phyloP scores from a whole-genome alignment of 805 yeast genomes.

The Suhomyces canberraensis region DNA sequence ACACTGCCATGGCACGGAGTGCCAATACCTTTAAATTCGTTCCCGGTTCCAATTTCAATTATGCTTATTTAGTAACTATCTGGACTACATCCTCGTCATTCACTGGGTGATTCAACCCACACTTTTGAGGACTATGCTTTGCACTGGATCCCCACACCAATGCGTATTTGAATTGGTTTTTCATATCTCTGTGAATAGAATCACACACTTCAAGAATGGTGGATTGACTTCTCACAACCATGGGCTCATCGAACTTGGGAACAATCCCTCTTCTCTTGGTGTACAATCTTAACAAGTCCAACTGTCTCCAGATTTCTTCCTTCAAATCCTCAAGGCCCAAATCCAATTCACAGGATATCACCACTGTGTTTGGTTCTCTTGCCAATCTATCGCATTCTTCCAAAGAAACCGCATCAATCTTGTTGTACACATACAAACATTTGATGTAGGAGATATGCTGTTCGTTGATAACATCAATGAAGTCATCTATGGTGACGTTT shows the following conservation, averaged over 20 bases:
- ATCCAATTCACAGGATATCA: constrained; percentile 87
- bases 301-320: constrained; percentile 90
- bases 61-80: constrained; percentile 71
- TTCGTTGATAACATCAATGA: constrained; percentile 85
- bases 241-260: constrained; percentile 84
- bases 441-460: constrained; percentile 84
- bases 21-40: too few relatives aligned
- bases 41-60: too few relatives aligned
- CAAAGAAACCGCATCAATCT: constrained; percentile 89
- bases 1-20: too few relatives aligned
- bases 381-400: constrained; percentile 94
- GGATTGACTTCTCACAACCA: constrained; percentile 80
- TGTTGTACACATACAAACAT: constrained; percentile 91
- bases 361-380: constrained; percentile 87
- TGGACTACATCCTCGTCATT: constrained; percentile 95
- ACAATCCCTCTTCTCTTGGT: constrained; percentile 82
- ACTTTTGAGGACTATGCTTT: constrained; percentile 94
- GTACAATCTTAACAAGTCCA: constrained; percentile 74
- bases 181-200: constrained; percentile 87
- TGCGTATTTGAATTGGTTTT: constrained; percentile 88
- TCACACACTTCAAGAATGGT: constrained; percentile 87
- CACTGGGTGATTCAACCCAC: constrained; percentile 81
- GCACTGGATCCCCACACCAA: constrained; percentile 95
- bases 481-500: constrained; percentile 85
- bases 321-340: constrained; percentile 84